A percentile compares a stretch with the other conserved stretches of the same genome.
These are phyloP conservation scores for Aspergillus indologenus DNA, from an alignment of 495 filamentous ascomycete genomes.

Conservation along the genomic window DNA sequence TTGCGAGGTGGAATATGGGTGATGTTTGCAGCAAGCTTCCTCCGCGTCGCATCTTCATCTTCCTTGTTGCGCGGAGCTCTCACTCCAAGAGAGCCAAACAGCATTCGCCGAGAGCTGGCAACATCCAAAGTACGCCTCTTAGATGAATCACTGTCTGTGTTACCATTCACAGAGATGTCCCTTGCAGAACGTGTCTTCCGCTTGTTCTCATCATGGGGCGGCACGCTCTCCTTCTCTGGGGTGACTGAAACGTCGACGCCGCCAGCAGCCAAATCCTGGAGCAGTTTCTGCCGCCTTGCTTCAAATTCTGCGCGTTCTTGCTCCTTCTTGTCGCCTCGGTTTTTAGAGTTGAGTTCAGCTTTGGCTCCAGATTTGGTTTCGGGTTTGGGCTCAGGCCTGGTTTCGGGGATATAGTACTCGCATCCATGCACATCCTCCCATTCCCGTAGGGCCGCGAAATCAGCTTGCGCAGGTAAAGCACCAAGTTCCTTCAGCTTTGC, in stretches of 20 bases:
- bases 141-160: slow-evolving; percentile 16
- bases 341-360: background rate
- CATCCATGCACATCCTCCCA: slow-evolving; percentile 33
- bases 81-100: slow-evolving; percentile 73
- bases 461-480: slow-evolving; percentile 45
- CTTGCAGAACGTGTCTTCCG: slow-evolving; percentile 10
- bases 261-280: slow-evolving; percentile 49
- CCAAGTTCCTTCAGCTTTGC: slow-evolving; percentile 49
- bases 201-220: slow-evolving; percentile 17
- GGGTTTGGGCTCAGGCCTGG: slow-evolving; percentile 20
- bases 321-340: background rate
- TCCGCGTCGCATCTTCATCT: slow-evolving; percentile 61
- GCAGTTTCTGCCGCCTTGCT: slow-evolving; percentile 47
- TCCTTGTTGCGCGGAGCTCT: slow-evolving; percentile 63
- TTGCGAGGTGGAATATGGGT: slow-evolving; percentile 19
- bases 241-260: slow-evolving; percentile 45
- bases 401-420: slow-evolving; percentile 25
- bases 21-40: slow-evolving; percentile 45
- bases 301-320: slow-evolving; percentile 36
- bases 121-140: slow-evolving; percentile 57
- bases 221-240: slow-evolving; percentile 37
- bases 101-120: slow-evolving; percentile 59
- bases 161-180: slow-evolving; percentile 15
- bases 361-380: slow-evolving; percentile 42
- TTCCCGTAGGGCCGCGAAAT: slow-evolving; percentile 42